A percentile compares a stretch with the other conserved stretches of the same genome.
Evolutionary conservation across 2,329 filamentous ascomycete genomes (phyloP).

Genomic region (Colletotrichum cordylinicola): DNA sequence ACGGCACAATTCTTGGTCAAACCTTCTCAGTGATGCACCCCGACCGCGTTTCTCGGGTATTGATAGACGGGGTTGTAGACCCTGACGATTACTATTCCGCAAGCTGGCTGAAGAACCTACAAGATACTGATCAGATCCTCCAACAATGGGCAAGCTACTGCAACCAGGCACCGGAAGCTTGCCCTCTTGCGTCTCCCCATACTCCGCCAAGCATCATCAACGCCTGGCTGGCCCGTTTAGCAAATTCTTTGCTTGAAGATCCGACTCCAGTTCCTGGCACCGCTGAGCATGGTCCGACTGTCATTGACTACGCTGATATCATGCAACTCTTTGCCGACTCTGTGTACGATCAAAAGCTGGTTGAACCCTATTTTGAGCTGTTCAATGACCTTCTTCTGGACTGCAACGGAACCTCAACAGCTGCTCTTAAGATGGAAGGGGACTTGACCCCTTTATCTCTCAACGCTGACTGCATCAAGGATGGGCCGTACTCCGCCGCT

Average conservation of each 20-base stretch:
- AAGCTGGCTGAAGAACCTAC: slow-evolving; percentile 29
- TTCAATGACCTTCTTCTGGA: slow-evolving; percentile 2
- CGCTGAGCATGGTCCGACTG: slow-evolving; percentile 4
- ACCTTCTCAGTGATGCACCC: slow-evolving; percentile 45
- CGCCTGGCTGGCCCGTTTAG: not conserved
- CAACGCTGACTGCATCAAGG: not conserved
- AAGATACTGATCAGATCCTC: slow-evolving; percentile 34
- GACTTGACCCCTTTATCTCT: not conserved
- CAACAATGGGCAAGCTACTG: slow-evolving; percentile 40
- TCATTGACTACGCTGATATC: slow-evolving; percentile 33
- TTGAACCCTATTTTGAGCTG: slow-evolving; percentile 8
- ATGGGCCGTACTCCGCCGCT: not conserved
- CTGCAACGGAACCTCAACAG: slow-evolving; percentile 5
- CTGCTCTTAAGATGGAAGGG: not conserved
- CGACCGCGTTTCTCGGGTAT: slow-evolving; percentile 34
- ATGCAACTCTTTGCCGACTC: slow-evolving; percentile 8
- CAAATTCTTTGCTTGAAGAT: not conserved
- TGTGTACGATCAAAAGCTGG: slow-evolving; percentile 15
- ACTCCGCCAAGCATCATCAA: not conserved
- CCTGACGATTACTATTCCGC: slow-evolving; percentile 37
- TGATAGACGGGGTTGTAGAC: slow-evolving; percentile 42
- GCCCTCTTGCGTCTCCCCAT: not conserved
- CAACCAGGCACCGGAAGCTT: not conserved
- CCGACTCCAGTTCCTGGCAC: not conserved
- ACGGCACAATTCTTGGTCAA: slow-evolving; percentile 45